Evolutionary conservation across 2,329 filamentous ascomycete species (phyloP).

Genomic region (Sarocladiaceae sp.): DNA sequence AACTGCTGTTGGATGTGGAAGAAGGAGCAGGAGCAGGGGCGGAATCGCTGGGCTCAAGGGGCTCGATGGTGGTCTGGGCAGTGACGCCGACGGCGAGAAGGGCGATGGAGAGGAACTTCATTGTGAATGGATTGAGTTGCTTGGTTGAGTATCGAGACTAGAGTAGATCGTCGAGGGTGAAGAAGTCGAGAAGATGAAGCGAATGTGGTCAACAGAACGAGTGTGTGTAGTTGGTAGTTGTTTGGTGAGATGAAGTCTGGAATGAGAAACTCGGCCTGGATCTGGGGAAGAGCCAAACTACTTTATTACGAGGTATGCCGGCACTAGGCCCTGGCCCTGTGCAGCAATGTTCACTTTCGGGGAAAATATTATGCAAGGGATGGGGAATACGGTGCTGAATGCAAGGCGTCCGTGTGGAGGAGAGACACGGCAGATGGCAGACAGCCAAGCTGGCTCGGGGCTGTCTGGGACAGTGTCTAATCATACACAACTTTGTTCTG

Average conservation of each 20-base stretch:
- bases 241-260: not conserved
- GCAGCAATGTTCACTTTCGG: not conserved
- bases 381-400: not conserved
- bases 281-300: not conserved
- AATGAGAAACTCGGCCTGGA: not conserved
- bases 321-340: not conserved
- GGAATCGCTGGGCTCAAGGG: not conserved
- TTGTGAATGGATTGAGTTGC: conserved; percentile 18
- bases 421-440: conserved; percentile 9
- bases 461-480: conserved; percentile 8
- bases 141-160: not conserved
- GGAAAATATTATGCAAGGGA: conserved; percentile 3
- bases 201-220: conserved; percentile 3
- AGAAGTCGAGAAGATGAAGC: not conserved
- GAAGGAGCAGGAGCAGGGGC: conserved; percentile 23
- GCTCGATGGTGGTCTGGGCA: conserved; percentile 24
- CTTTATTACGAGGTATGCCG: not conserved
- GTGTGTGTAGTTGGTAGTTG: not conserved
- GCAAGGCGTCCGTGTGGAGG: not conserved
- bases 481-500: not conserved
- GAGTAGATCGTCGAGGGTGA: conserved; percentile 11
- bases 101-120: conserved; percentile 42
- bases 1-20: conserved; percentile 22
- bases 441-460: not conserved
- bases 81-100: conserved; percentile 31